These are phyloP conservation scores for Alternaria rosae DNA, from an alignment of 2,329 filamentous ascomycete species.

Conservation along the genomic window DNA sequence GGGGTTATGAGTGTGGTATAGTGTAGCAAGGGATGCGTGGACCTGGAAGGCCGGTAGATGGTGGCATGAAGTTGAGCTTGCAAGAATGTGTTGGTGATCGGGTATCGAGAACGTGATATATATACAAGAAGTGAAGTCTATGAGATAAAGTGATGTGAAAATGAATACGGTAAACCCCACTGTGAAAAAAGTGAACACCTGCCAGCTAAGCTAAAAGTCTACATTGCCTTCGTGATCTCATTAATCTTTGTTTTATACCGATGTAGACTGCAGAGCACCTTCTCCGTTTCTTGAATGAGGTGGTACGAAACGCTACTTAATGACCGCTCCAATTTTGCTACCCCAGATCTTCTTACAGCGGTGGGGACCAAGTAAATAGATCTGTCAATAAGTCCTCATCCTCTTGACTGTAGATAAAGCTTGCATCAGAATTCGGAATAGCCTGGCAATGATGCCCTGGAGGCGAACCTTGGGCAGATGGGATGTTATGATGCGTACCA, in stretches of 20 bases:
- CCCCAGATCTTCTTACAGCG: background rate
- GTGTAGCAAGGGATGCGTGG: background rate
- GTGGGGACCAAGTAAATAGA: background rate
- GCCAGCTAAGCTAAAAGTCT: rapidly evolving
- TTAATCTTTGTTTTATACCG: background rate
- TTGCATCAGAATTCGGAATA: background rate
- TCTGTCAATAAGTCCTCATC: background rate
- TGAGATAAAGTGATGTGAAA: background rate
- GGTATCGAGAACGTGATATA: background rate
- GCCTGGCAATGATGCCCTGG: background rate
- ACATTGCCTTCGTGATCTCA: background rate
- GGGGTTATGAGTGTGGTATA: background rate
- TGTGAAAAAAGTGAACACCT: background rate
- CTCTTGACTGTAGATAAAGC: background rate
- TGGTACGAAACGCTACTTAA: background rate
- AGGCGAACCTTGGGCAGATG: background rate
- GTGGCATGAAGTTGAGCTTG: background rate
- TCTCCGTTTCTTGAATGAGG: background rate
- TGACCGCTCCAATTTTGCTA: background rate
- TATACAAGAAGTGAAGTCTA: background rate
- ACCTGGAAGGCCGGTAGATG: background rate
- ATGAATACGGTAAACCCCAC: background rate
- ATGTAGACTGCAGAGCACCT: background rate
- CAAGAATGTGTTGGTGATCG: background rate
- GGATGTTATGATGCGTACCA: background rate